Percentiles rank a stretch among this genome's conserved stretches.
Conservation (phyloP, 2,329 filamentous ascomycete species). For the Torrubiella hemipterigena region DNA sequence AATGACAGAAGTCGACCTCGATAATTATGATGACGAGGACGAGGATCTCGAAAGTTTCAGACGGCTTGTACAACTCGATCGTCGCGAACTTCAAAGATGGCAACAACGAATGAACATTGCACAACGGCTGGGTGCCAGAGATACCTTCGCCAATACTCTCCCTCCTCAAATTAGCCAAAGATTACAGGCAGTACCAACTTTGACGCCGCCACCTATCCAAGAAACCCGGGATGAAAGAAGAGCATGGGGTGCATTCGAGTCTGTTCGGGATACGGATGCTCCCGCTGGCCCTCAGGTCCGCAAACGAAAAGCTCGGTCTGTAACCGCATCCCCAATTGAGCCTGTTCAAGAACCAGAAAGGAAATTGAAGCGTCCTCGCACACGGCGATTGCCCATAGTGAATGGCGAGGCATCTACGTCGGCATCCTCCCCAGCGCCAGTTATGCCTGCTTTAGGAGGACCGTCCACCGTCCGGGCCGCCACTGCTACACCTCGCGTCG, state of each 20-base stretch:
- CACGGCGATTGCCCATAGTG: constrained; percentile 49
- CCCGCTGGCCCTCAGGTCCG: constrained; percentile 39
- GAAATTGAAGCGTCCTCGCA: constrained; percentile 78
- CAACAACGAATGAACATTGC: constrained; percentile 75
- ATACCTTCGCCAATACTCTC: constrained; percentile 56
- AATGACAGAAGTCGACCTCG: constrained; percentile 28
- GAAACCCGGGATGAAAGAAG: constrained; percentile 71
- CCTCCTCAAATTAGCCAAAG: constrained; percentile 48
- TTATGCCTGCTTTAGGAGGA: constrained; percentile 15
- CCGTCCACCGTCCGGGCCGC: not conserved
- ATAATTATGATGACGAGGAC: constrained; percentile 43
- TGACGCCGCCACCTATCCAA: constrained; percentile 38
- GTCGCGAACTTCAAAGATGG: constrained; percentile 60
- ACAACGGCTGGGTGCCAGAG: constrained; percentile 61
- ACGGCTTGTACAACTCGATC: constrained; percentile 40
- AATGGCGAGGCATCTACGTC: constrained; percentile 34
- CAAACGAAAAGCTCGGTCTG: constrained; percentile 64
- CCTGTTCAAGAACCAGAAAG: constrained; percentile 61
- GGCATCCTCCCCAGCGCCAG: constrained; percentile 17
- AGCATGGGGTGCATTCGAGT: constrained; percentile 86
- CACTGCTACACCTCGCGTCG: not conserved
- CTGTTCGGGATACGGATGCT: constrained; percentile 58
- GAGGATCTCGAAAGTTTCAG: constrained; percentile 55
- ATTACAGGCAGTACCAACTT: constrained; percentile 28
- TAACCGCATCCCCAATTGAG: constrained; percentile 59